These are phyloP conservation scores for Hyphopichia wangnamkhiaoensis DNA, from an alignment of 1,139 yeast genomes.

Conservation along the genomic window DNA sequence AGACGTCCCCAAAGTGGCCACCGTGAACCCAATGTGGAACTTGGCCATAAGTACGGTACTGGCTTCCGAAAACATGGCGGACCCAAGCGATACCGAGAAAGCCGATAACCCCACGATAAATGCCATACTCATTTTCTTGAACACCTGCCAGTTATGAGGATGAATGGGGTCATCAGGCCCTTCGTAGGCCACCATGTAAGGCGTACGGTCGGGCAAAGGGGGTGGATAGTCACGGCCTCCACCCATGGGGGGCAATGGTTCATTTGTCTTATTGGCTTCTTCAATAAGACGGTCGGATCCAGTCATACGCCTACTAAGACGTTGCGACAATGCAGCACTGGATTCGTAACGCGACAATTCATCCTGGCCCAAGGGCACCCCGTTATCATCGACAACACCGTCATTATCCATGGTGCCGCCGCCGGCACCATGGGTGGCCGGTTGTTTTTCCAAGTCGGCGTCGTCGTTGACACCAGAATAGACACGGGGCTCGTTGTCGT, in stretches of 20 bases:
- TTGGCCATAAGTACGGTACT: conserved; percentile 37
- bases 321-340: conserved; percentile 13
- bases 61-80: conserved; percentile 64
- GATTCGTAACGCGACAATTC: conserved; percentile 14
- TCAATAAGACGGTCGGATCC: conserved; percentile 26
- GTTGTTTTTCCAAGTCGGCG: conserved; percentile 9
- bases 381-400: conserved; percentile 5
- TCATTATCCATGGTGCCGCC: conserved; percentile 1
- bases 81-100: conserved; percentile 49
- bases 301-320: conserved; percentile 21
- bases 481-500: too few relatives aligned
- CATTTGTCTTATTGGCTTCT: conserved; percentile 22
- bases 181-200: conserved; percentile 57
- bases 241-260: conserved; percentile 51
- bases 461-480: too few relatives aligned
- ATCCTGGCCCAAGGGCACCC: conserved; percentile 6
- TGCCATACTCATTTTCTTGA: conserved; percentile 42
- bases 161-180: conserved; percentile 63
- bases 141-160: conserved; percentile 60
- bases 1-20: conserved; percentile 65
- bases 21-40: conserved; percentile 55
- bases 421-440: too few relatives aligned
- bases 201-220: conserved; percentile 48
- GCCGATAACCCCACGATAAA: conserved; percentile 35
- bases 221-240: conserved; percentile 56